Percentiles rank a stretch among this genome's conserved stretches.
phyloP scores from a whole-genome alignment of 768 basidiomycete species.

The Russula earlei region DNA sequence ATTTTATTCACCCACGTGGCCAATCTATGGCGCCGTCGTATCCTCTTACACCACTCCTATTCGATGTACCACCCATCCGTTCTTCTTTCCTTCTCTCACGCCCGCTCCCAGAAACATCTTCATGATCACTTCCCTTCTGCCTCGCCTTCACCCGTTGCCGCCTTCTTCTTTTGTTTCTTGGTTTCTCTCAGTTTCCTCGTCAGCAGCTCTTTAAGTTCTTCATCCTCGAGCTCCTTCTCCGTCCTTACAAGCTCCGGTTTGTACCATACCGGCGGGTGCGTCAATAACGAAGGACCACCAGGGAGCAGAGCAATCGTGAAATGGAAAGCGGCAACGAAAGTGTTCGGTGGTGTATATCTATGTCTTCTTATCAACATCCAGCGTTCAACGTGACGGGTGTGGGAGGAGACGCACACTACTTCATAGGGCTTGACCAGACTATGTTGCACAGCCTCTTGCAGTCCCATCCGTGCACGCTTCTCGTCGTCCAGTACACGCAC shows the following conservation, averaged over 20 bases:
- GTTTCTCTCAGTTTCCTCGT: conserved; percentile 73
- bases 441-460: conserved; percentile 94
- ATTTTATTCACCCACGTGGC: conserved; percentile 10
- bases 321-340: conserved; percentile 91
- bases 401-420: conserved; percentile 57
- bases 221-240: conserved; percentile 82
- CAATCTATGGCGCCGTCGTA: conserved; percentile 18
- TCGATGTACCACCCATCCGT: conserved; percentile 17
- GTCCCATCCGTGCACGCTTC: conserved; percentile 89
- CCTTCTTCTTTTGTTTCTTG: conserved; percentile 91
- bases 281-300: conserved; percentile 79
- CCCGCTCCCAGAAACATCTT: conserved; percentile 4
- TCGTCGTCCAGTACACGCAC: conserved; percentile 91
- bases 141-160: conserved; percentile 49
- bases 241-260: conserved; percentile 85
- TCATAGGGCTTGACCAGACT: conserved; percentile 91
- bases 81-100: conserved; percentile 16
- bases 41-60: conserved; percentile 17
- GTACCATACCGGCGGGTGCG: conserved; percentile 87
- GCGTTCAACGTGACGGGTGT: neutral
- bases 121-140: conserved; percentile 27
- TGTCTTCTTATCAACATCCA: conserved; percentile 1
- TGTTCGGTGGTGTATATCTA: conserved; percentile 73
- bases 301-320: conserved; percentile 93
- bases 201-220: conserved; percentile 72